A percentile compares a stretch with the other conserved stretches of the same genome.
Conservation (phyloP, 345 rosid species). For the Toxicodendron radicans region DNA sequence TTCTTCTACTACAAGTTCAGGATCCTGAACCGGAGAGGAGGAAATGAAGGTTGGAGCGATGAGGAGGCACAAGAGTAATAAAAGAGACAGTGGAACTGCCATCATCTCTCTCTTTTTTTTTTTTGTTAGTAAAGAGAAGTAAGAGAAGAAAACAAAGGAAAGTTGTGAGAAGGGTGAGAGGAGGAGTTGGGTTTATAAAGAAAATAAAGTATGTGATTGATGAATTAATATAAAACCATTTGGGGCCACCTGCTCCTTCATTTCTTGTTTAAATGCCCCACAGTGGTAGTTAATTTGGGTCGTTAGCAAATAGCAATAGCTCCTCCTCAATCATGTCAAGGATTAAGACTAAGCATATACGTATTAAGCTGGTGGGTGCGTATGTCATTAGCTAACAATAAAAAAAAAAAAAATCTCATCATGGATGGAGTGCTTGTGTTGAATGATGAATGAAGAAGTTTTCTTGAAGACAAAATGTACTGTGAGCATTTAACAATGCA, state of each 20-base stretch:
- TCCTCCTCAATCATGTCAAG: background rate
- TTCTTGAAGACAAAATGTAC: background rate
- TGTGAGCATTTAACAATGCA: background rate
- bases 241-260: background rate
- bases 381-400: background rate
- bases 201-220: background rate
- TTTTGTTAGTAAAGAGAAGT: background rate
- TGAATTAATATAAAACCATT: background rate
- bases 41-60: slow-evolving; percentile 34
- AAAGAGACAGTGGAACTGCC: slow-evolving; percentile 15
- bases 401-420: background rate
- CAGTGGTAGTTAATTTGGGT: slow-evolving; percentile 16
- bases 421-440: background rate
- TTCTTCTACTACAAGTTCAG: slow-evolving; percentile 53
- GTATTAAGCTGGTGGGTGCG: background rate
- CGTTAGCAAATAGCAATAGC: background rate
- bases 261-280: slow-evolving; percentile 6
- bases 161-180: slow-evolving; percentile 1
- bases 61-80: slow-evolving; percentile 13
- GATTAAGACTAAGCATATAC: background rate
- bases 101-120: slow-evolving; percentile 10
- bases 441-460: background rate
- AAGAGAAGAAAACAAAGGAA: background rate
- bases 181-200: slow-evolving; percentile 23
- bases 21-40: slow-evolving; percentile 50